A percentile compares a stretch with the other conserved stretches of the same genome.
Evolutionary conservation across 2,329 filamentous ascomycete genomes (phyloP).

Genomic region (Sphaerulina musiva): DNA sequence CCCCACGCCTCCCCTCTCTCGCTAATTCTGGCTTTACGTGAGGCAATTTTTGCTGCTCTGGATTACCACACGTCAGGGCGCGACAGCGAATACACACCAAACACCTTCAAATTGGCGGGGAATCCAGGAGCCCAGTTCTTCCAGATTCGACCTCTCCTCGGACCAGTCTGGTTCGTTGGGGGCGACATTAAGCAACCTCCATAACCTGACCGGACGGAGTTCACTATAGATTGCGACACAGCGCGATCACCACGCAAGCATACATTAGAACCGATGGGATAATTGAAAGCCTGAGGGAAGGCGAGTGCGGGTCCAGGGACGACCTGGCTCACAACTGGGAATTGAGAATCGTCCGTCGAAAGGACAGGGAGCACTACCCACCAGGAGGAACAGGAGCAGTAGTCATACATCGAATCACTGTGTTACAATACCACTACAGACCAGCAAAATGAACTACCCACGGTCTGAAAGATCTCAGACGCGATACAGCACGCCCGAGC

Average conservation of each 20-base stretch:
- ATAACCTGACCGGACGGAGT: conserved; percentile 61
- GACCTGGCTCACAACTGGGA: conserved; percentile 12
- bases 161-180: conserved; percentile 94
- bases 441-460: conserved; percentile 45
- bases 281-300: conserved; percentile 20
- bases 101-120: conserved; percentile 91
- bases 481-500: conserved; percentile 66
- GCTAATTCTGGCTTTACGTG: conserved; percentile 19
- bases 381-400: conserved; percentile 1
- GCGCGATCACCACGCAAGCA: conserved; percentile 5
- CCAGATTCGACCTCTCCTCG: conserved; percentile 81
- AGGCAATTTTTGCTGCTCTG: conserved; percentile 18
- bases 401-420: background rate
- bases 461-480: conserved; percentile 61
- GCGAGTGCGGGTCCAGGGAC: conserved; percentile 13
- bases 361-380: background rate
- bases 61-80: conserved; percentile 16
- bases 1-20: conserved; percentile 2
- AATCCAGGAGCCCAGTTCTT: conserved; percentile 63
- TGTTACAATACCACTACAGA: background rate
- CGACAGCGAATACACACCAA: conserved; percentile 31
- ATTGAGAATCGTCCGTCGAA: background rate
- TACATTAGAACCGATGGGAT: conserved; percentile 27
- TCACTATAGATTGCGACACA: conserved; percentile 9
- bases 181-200: conserved; percentile 88